Evolutionary conservation across 306 rosid genomes (phyloP).

Genomic region (Glycine soja): DNA sequence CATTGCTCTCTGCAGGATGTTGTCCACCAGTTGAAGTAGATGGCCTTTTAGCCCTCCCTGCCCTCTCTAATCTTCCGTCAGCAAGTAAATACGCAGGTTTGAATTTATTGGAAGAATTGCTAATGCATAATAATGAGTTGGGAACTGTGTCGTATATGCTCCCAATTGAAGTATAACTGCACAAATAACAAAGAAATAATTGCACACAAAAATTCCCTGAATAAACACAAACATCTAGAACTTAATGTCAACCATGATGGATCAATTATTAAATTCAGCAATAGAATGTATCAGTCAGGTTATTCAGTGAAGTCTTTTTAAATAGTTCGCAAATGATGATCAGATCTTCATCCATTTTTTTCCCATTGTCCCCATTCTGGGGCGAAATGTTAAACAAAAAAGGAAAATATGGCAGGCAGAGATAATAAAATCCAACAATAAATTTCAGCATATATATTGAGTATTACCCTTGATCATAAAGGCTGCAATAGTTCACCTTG

Average conservation of each 20-base stretch:
- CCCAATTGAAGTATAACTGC: slow-evolving; percentile 94
- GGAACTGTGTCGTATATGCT: slow-evolving; percentile 91
- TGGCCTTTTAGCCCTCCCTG: slow-evolving; percentile 80
- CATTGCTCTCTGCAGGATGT: slow-evolving; percentile 64
- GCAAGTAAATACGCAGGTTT: slow-evolving; percentile 92
- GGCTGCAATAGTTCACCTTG: slow-evolving; percentile 91
- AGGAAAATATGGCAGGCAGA: slow-evolving; percentile 28
- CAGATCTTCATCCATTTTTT: slow-evolving; percentile 32
- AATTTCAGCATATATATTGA: slow-evolving; percentile 25
- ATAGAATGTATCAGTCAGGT: not conserved
- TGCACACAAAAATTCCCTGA: slow-evolving; percentile 27
- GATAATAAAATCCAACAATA: not conserved
- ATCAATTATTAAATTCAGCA: slow-evolving; percentile 38
- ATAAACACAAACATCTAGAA: slow-evolving; percentile 38
- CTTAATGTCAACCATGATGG: slow-evolving; percentile 37
- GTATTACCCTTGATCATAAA: slow-evolving; percentile 95
- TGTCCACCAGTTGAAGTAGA: slow-evolving; percentile 60
- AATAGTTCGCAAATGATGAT: not conserved
- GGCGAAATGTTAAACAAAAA: slow-evolving; percentile 5
- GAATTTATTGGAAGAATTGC: slow-evolving; percentile 61
- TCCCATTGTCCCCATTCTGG: slow-evolving; percentile 19
- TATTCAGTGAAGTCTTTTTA: slow-evolving; percentile 4
- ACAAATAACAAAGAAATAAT: slow-evolving; percentile 42
- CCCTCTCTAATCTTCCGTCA: slow-evolving; percentile 96
- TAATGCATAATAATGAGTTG: slow-evolving; percentile 69